Percentiles rank a stretch among this genome's conserved stretches.
These are phyloP conservation scores for Gardenia jasminoides DNA, from an alignment of 257 asterid species.

Conservation along the genomic window DNA sequence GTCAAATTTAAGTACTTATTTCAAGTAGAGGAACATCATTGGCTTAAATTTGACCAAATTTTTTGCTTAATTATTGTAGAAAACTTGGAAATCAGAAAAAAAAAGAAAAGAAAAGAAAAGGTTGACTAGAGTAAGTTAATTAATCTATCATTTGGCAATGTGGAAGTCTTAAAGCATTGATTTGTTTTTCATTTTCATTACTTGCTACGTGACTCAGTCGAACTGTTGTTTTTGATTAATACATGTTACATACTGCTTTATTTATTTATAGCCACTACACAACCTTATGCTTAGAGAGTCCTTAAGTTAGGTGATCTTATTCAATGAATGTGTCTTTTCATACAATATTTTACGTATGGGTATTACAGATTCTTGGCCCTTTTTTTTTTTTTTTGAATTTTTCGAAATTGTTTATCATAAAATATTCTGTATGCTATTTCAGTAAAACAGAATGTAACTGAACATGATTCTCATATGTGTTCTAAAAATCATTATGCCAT, in stretches of 20 bases:
- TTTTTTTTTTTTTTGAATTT: too few relatives aligned
- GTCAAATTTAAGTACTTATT: not conserved
- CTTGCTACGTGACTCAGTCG: not conserved
- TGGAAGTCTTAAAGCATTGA: not conserved
- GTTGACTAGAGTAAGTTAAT: not conserved
- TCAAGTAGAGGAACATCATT: not conserved
- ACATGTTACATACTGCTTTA: not conserved
- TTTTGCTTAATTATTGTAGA: not conserved
- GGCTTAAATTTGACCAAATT: not conserved
- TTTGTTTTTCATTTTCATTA: not conserved
- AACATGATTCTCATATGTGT: not conserved
- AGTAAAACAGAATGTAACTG: not conserved
- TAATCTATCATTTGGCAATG: not conserved
- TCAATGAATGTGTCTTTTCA: not conserved
- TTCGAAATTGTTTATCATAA: too few relatives aligned
- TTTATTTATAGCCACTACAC: not conserved
- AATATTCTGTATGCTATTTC: too few relatives aligned
- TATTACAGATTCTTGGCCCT: not conserved
- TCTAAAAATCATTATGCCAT: not conserved
- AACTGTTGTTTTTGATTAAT: not conserved
- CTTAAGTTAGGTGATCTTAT: not conserved
- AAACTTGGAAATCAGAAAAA: not conserved
- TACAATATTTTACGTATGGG: too few relatives aligned
- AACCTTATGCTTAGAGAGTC: not conserved
- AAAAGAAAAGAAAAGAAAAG: not conserved